Evolutionary conservation across 108 stramenopile genomes (phyloP), one percentile per base, ranked within the genome.

Genomic region (Nitzschia putrida): DNA sequence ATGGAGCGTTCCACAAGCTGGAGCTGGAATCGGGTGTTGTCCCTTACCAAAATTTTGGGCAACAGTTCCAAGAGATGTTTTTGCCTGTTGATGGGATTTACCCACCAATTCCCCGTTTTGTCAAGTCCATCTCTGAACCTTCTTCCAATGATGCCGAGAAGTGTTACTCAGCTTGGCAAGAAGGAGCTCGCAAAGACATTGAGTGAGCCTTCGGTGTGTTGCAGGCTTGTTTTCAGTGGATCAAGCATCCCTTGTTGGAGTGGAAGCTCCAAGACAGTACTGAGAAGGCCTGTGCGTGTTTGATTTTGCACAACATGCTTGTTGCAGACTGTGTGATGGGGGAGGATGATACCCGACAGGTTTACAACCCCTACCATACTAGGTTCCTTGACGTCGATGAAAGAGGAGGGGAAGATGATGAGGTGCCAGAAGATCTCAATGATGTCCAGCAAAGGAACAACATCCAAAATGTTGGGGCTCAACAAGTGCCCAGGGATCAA

Each of bases 71-170:
- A 18, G 9, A 60, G 40, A 25, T 70, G 2, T 76, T 60, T 50
- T 53, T 23, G 38, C 61, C 72, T 10, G 74, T 76, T 39, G 70
- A 76, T 73, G 69, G 74, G 0, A 80, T 76, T 20, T 80, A 76
- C 43, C 71, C 74, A 38, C 5, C 8, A 14, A 24, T 54, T 21
- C 0, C 49, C 13, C 34, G 68, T 0, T 74, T 74, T 58, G 50
- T 74, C 18, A 54, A 60, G 42, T 44, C 53, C 2, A 47, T 76
- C 14, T 47, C 7, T 29, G 53, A 52, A 47, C 74, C 60, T 8
- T 16, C 53, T 22, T n/a, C n/a, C n/a, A 45, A 26, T 49, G 59
- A 18, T 24, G 24, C 3, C 11, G 26, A 73, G 43, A 49, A 49
- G 41, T 3, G 29, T 3, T 73, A 34, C 26, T 26, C 65, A 29